A percentile compares a stretch with the other conserved stretches of the same genome.
Conservation (phyloP, 2,329 filamentous ascomycete genomes). For the Talaromyces sp. region DNA sequence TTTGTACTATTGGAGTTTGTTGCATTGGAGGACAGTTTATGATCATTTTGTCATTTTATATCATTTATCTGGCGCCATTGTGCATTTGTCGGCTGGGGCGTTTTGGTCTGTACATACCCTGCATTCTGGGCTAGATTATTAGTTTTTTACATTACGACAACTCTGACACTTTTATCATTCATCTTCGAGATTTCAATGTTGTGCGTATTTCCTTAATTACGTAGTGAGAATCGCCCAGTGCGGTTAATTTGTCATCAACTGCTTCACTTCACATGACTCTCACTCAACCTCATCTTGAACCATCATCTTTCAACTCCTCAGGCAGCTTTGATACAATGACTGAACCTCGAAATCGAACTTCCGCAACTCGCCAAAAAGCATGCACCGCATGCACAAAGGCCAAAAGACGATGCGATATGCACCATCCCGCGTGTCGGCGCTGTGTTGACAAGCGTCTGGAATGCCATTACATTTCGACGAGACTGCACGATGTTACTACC, state of each 20-base stretch:
- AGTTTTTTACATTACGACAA: neutral
- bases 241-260: too few relatives aligned
- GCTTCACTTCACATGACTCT: neutral
- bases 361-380: conserved; percentile 6
- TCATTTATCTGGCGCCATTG: neutral
- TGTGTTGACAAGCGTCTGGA: neutral
- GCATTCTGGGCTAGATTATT: neutral
- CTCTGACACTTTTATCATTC: neutral
- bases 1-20: neutral
- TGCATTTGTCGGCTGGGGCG: neutral
- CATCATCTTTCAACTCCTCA: neutral
- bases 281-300: neutral
- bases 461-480: conserved; percentile 7
- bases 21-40: neutral
- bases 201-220: too few relatives aligned
- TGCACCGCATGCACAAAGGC: conserved; percentile 10
- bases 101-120: conserved; percentile 4
- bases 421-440: conserved; percentile 10
- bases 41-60: neutral
- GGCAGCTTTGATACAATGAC: neutral
- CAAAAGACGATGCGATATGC: conserved; percentile 9
- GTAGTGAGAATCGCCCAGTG: too few relatives aligned
- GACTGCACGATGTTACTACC: conserved; percentile 1
- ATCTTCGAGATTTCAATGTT: too few relatives aligned
- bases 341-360: neutral